These are phyloP conservation scores for Pseudopithomyces maydicus DNA, from an alignment of 2,329 filamentous ascomycete genomes.

Conservation along the genomic window DNA sequence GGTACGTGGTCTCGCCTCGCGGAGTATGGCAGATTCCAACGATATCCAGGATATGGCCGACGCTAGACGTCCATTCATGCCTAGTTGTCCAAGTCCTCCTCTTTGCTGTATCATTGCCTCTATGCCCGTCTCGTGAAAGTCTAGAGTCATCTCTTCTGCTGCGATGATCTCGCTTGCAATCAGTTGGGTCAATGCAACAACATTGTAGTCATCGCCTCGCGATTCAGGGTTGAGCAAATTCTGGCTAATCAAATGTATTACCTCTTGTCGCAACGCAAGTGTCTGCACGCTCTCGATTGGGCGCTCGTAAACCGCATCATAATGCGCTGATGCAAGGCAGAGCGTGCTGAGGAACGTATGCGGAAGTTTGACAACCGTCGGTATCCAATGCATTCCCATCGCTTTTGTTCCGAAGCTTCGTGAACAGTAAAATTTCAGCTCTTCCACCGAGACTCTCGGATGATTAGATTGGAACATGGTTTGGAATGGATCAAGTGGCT, in stretches of 20 bases:
- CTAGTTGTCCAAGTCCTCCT: slow-evolving; percentile 40
- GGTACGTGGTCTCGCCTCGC: slow-evolving; percentile 27
- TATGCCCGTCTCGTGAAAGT: slow-evolving; percentile 36
- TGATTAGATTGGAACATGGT: slow-evolving; percentile 40
- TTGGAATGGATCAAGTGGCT: slow-evolving; percentile 39
- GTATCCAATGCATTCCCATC: slow-evolving; percentile 42
- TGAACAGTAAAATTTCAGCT: slow-evolving; percentile 42
- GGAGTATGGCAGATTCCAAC: slow-evolving; percentile 38
- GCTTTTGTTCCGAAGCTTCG: slow-evolving; percentile 39
- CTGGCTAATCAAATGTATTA: slow-evolving; percentile 38
- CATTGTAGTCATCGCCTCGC: slow-evolving; percentile 37
- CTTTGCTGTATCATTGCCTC: slow-evolving; percentile 38
- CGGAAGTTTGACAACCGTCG: slow-evolving; percentile 35
- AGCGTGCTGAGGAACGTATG: slow-evolving; percentile 46
- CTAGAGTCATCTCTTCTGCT: slow-evolving; percentile 24
- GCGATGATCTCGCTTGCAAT: slow-evolving; percentile 41
- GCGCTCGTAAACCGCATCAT: slow-evolving; percentile 33
- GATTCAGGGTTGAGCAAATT: slow-evolving; percentile 28
- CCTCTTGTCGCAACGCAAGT: slow-evolving; percentile 37
- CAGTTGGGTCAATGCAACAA: slow-evolving; percentile 44
- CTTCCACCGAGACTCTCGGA: slow-evolving; percentile 36
- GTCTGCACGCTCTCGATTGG: slow-evolving; percentile 36
- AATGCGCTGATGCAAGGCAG: slow-evolving; percentile 39
- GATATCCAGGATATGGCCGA: slow-evolving; percentile 38
- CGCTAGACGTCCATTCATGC: slow-evolving; percentile 37